phyloP scores from a whole-genome alignment of 805 yeast species.

The Isabelozyma heimii region DNA sequence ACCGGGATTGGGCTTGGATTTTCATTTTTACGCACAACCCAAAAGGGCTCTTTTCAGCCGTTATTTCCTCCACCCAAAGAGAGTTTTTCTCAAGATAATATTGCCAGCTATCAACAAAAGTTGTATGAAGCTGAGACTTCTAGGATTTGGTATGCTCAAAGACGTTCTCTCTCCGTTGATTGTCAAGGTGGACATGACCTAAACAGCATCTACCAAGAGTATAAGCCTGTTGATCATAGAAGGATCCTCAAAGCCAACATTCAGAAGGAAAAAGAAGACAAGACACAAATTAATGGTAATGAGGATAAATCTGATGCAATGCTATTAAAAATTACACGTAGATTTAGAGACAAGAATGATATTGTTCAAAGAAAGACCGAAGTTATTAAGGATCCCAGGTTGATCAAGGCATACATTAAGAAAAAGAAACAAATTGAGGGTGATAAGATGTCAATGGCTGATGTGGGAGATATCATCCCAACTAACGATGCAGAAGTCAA shows the following conservation, averaged over 20 bases:
- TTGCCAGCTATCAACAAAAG: slow-evolving; percentile 67
- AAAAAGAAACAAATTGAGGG: slow-evolving; percentile 67
- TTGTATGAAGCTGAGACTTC: slow-evolving; percentile 88
- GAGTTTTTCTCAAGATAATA: slow-evolving; percentile 35
- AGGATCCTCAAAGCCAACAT: slow-evolving; percentile 30
- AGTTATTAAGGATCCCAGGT: slow-evolving; percentile 77
- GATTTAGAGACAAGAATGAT: slow-evolving; percentile 81
- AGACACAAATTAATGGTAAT: slow-evolving; percentile 22
- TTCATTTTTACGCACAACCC: slow-evolving; percentile 84
- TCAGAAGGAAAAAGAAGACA: slow-evolving; percentile 29
- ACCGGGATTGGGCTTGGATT: slow-evolving; percentile 88
- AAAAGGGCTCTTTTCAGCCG: slow-evolving; percentile 84
- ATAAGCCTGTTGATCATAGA: slow-evolving; percentile 33
- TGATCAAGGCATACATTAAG: slow-evolving; percentile 79
- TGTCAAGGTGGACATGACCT: slow-evolving; percentile 37
- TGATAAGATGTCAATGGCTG: slow-evolving; percentile 50
- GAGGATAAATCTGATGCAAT: slow-evolving; percentile 13
- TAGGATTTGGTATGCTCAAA: slow-evolving; percentile 87
- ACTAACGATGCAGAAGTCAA: slow-evolving; percentile 85
- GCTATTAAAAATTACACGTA: slow-evolving; percentile 59
- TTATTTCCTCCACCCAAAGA: slow-evolving; percentile 34
- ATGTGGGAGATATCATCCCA: slow-evolving; percentile 69
- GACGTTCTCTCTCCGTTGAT: slow-evolving; percentile 48
- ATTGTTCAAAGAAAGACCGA: slow-evolving; percentile 79
- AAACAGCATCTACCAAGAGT: slow-evolving; percentile 34